Evolutionary conservation across 106 monocot species (phyloP).

Genomic region (Phalaenopsis aphrodite): DNA sequence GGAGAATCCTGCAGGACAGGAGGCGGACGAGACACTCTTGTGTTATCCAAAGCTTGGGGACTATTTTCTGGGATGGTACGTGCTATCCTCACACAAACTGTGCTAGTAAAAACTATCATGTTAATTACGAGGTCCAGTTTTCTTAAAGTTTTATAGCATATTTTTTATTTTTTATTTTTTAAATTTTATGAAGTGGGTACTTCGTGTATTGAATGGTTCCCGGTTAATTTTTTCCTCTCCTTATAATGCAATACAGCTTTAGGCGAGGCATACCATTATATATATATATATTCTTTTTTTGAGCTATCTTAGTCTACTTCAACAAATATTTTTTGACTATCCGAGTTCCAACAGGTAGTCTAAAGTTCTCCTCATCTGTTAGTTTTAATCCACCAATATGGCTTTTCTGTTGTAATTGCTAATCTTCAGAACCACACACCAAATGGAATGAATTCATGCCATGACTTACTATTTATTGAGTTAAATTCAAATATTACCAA

Average conservation of each 20-base stretch:
- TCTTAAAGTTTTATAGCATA: no score
- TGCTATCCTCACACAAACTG: no score
- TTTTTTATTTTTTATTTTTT: background rate
- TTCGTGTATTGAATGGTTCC: background rate
- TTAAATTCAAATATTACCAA: background rate
- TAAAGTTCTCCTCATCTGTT: background rate
- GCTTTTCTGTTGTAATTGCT: background rate
- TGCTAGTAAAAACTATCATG: no score
- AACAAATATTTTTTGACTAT: background rate
- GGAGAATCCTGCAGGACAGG: no score
- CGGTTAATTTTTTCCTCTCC: background rate
- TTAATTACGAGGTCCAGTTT: no score
- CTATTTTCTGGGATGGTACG: no score
- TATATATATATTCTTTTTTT: background rate
- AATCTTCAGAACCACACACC: background rate
- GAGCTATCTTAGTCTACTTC: background rate
- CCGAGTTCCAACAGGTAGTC: background rate
- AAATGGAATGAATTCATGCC: background rate
- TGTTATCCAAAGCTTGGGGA: no score
- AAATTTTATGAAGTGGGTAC: background rate
- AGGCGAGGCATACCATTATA: background rate
- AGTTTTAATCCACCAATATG: background rate
- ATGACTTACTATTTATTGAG: background rate
- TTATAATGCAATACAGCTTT: background rate
- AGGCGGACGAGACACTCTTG: no score